A percentile compares a stretch with the other conserved stretches of the same genome.
phyloP scores from a whole-genome alignment of 208 protist species.

The Acanthamoeba divionensis region DNA sequence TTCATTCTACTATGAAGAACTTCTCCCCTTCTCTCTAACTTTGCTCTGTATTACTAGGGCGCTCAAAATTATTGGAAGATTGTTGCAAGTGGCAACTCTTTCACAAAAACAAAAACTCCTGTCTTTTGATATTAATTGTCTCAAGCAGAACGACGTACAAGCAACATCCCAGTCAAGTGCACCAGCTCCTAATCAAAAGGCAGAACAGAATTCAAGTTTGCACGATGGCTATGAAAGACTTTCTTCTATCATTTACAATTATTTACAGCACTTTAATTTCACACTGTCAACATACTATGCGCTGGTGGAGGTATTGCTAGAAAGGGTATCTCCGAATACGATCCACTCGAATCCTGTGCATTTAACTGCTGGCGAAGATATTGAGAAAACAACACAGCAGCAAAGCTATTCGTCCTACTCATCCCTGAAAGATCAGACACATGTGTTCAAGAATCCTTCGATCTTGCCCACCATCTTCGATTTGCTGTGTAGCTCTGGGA shows the following conservation, averaged over 20 bases:
- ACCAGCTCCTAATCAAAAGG: too few species aligned
- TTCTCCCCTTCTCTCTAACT: too few species aligned
- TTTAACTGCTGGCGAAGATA: neutral
- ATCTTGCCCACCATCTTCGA: conserved; percentile 36
- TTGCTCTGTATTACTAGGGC: too few species aligned
- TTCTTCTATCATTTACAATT: neutral
- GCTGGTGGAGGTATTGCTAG: conserved; percentile 42
- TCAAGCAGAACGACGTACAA: too few species aligned
- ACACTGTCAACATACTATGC: neutral
- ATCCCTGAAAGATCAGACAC: too few species aligned
- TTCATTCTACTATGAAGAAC: too few species aligned
- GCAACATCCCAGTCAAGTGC: too few species aligned
- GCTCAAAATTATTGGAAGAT: neutral
- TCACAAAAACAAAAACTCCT: neutral
- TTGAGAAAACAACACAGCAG: neutral
- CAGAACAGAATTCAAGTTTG: too few species aligned
- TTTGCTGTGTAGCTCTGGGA: neutral
- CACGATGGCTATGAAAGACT: conserved; percentile 9
- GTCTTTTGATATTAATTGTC: too few species aligned
- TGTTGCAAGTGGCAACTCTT: neutral
- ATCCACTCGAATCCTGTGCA: conserved; percentile 22
- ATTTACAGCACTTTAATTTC: conserved; percentile 43
- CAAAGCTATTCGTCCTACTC: too few species aligned
- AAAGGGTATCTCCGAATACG: neutral
- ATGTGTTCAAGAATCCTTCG: conserved; percentile 25